phyloP scores from a whole-genome alignment of 495 filamentous ascomycete species.

The Xylaria scruposa region DNA sequence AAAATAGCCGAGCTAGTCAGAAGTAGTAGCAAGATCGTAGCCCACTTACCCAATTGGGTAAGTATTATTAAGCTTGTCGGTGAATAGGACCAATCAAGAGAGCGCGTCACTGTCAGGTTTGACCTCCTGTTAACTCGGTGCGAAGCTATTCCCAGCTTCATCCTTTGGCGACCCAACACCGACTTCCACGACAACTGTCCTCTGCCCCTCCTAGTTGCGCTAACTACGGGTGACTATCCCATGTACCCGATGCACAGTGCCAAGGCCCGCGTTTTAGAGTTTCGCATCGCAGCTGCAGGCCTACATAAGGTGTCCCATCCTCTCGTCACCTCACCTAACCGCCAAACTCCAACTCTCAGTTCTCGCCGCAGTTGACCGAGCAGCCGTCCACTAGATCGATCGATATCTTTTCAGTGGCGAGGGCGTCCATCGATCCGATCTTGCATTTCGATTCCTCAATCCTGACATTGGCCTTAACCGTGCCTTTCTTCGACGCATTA shows the following conservation, averaged over 20 bases:
- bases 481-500: not conserved
- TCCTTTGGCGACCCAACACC: not conserved
- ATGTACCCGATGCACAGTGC: not conserved
- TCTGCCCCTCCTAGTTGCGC: not conserved
- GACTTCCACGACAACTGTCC: not conserved
- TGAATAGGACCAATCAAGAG: not conserved
- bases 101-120: not conserved
- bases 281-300: not conserved
- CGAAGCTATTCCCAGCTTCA: constrained; percentile 21
- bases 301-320: not conserved
- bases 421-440: not conserved
- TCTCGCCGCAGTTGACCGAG: not conserved
- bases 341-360: not conserved
- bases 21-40: not conserved
- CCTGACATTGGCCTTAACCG: not conserved
- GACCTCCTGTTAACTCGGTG: not conserved
- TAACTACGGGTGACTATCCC: too few relatives aligned
- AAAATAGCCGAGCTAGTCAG: not conserved
- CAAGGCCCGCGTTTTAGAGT: not conserved
- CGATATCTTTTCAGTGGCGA: not conserved
- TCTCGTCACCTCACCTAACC: not conserved
- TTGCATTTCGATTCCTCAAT: not conserved
- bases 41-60: constrained; percentile 10
- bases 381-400: not conserved
- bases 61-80: not conserved